Evolutionary conservation across 805 yeast genomes (phyloP).

Genomic region (Starmerella etchellsii): DNA sequence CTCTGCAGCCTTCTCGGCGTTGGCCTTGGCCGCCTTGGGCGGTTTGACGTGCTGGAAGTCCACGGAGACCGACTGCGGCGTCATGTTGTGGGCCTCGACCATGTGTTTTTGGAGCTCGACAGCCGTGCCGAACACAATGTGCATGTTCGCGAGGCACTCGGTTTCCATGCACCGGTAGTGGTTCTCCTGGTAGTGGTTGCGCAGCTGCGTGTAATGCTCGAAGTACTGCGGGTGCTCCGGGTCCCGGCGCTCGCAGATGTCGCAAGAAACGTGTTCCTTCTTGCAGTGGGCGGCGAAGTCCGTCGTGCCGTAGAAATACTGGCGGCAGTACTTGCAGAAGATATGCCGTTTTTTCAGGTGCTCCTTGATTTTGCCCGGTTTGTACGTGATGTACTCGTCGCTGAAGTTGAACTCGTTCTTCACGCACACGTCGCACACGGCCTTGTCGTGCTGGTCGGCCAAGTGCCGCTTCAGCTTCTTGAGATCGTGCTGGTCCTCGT

Average conservation of each 20-base stretch:
- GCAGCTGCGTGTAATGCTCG: conserved; percentile 59
- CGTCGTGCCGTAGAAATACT: conserved; percentile 73
- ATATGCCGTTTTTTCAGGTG: conserved; percentile 68
- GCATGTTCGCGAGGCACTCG: conserved; percentile 72
- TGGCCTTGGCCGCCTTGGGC: not conserved
- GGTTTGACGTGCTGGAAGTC: conserved; percentile 1
- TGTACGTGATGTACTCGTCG: conserved; percentile 50
- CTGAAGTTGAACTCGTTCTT: conserved; percentile 67
- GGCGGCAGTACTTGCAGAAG: conserved; percentile 62
- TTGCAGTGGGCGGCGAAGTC: conserved; percentile 74
- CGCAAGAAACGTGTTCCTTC: conserved; percentile 76
- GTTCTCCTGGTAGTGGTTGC: conserved; percentile 54
- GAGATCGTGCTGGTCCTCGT: conserved; percentile 29
- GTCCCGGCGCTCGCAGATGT: conserved; percentile 60
- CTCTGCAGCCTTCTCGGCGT: not conserved
- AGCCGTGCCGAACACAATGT: conserved; percentile 82
- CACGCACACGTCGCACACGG: conserved; percentile 65
- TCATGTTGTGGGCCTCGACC: conserved; percentile 61
- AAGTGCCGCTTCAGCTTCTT: conserved; percentile 54
- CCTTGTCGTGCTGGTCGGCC: conserved; percentile 45
- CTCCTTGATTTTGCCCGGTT: conserved; percentile 45
- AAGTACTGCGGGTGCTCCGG: conserved; percentile 57
- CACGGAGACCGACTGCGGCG: conserved; percentile 15
- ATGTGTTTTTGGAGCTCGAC: conserved; percentile 80
- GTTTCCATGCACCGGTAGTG: conserved; percentile 73